Conservation (phyloP, 23 red algal genomes). For the Agarophyton chilense region DNA sequence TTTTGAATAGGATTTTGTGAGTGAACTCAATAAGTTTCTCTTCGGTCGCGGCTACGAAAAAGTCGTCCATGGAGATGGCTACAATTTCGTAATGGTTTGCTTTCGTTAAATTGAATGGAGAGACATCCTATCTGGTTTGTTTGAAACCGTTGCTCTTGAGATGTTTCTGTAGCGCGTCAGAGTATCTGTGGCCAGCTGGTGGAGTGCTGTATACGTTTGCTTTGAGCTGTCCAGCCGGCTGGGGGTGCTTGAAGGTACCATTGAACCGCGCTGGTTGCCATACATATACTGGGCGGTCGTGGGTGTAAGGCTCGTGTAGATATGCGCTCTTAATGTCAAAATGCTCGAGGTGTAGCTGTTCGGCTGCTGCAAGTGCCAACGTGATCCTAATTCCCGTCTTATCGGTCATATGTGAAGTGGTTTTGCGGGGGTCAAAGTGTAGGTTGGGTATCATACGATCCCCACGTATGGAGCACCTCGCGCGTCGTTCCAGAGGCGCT, state of each 20-base stretch:
- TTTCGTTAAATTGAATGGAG: background rate
- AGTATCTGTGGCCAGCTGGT: background rate
- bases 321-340: too few relatives aligned
- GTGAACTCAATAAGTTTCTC: too few relatives aligned
- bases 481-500: background rate
- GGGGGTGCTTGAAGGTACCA: background rate
- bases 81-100: background rate
- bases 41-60: background rate
- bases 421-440: constrained; percentile 13
- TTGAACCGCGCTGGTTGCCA: constrained; percentile 6
- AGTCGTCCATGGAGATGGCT: background rate
- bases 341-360: constrained; percentile 2
- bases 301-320: background rate
- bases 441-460: constrained; percentile 7
- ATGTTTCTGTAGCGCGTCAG: background rate
- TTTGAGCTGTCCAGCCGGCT: background rate
- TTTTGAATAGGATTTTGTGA: too few relatives aligned
- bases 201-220: constrained; percentile 8
- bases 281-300: background rate
- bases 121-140: background rate
- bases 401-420: background rate
- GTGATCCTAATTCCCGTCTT: constrained; percentile 2
- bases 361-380: background rate
- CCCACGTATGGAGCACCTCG: background rate
- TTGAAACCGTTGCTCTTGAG: background rate